Conservation (phyloP, 331 rosid species). For the Pyrus hybrid region DNA sequence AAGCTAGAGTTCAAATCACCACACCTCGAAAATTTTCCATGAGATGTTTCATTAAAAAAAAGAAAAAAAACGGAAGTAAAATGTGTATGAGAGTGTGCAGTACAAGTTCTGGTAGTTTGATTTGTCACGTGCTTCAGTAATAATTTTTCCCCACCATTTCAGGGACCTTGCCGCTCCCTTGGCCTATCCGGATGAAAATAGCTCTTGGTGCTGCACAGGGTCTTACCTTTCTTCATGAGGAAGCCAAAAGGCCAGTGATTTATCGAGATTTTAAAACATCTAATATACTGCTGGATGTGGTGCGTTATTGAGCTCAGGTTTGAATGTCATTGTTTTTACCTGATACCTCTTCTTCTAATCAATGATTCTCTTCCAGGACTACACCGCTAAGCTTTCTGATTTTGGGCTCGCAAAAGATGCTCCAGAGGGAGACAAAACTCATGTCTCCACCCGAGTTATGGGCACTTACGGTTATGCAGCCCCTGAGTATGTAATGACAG, state of each 20-base stretch:
- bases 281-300: constrained; percentile 50
- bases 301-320: constrained; percentile 3
- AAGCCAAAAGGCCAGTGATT: constrained; percentile 40
- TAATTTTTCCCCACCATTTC: neutral
- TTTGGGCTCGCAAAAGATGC: constrained; percentile 72
- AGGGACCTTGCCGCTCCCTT: constrained; percentile 34
- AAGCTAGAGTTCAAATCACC: neutral
- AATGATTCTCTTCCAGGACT: constrained; percentile 35
- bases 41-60: neutral
- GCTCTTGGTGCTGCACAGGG: constrained; percentile 20
- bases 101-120: neutral
- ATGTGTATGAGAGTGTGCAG: neutral
- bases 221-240: constrained; percentile 62
- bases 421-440: constrained; percentile 10
- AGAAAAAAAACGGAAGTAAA: neutral
- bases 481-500: constrained; percentile 57
- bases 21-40: neutral
- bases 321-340: neutral
- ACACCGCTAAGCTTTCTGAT: constrained; percentile 60
- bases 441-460: constrained; percentile 55
- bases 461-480: constrained; percentile 70
- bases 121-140: neutral
- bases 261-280: constrained; percentile 65
- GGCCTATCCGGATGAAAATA: constrained; percentile 43
- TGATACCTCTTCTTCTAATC: neutral